Evolutionary conservation across 1,139 yeast genomes (phyloP).

Genomic region (Yamadazyma aaseri): DNA sequence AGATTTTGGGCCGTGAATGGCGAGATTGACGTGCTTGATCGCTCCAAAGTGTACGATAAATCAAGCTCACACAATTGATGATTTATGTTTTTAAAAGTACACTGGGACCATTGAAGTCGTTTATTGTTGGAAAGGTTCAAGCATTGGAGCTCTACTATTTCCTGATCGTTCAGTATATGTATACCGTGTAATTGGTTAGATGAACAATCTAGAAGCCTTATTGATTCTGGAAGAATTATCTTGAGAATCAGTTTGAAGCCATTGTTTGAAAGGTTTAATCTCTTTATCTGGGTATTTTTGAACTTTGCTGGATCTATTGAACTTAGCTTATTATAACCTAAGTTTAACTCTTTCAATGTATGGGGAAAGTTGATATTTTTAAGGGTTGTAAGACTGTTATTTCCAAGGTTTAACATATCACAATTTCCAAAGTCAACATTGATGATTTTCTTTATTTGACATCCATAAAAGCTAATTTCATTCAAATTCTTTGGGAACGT

Average conservation of each 20-base stretch:
- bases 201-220: conserved; percentile 1
- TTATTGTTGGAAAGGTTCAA: background rate
- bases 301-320: conserved; percentile 4
- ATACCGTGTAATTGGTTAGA: conserved; percentile 1
- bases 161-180: background rate
- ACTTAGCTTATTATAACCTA: conserved; percentile 12
- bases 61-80: conserved; percentile 21
- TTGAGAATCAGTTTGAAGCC: background rate
- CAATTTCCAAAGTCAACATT: conserved; percentile 15
- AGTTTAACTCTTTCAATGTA: conserved; percentile 11
- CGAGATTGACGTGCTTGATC: background rate
- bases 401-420: conserved; percentile 15
- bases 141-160: background rate
- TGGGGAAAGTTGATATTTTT: conserved; percentile 12
- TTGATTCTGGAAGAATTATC: background rate
- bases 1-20: conserved; percentile 10
- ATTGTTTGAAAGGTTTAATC: conserved; percentile 7
- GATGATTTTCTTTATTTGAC: conserved; percentile 15
- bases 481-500: conserved; percentile 1
- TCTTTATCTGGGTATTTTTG: background rate
- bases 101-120: background rate
- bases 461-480: conserved; percentile 20
- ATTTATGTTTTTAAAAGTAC: background rate
- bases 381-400: conserved; percentile 13
- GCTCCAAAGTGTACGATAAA: conserved; percentile 17